Percentiles rank a stretch among this genome's conserved stretches.
Evolutionary conservation across 75 land plant genomes (phyloP).

Genomic region (Azolla pinnata): DNA sequence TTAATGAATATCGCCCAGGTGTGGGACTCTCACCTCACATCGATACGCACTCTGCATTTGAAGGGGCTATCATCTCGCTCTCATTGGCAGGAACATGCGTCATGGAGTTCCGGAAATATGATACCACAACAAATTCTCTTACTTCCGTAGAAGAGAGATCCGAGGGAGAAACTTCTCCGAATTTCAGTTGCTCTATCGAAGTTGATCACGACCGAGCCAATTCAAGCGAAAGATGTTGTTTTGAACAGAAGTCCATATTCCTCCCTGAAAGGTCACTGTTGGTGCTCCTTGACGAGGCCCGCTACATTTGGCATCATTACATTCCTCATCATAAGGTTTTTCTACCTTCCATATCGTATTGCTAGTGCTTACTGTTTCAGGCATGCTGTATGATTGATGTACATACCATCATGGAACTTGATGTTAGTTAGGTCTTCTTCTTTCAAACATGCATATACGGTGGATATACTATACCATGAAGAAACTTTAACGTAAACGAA

Average conservation of each 20-base stretch:
- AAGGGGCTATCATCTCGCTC: conserved; percentile 75
- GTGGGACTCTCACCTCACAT: conserved; percentile 97
- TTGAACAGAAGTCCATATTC: conserved; percentile 50
- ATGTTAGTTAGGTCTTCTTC: too few species aligned
- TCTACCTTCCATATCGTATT: neutral
- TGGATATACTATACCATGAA: too few species aligned
- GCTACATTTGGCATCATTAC: conserved; percentile 99
- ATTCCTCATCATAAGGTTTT: conserved; percentile 99
- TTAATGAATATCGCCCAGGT: conserved; percentile 95
- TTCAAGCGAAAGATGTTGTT: neutral
- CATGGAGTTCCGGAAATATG: conserved; percentile 91
- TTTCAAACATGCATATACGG: too few species aligned
- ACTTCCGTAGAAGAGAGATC: too few species aligned
- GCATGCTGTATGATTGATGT: too few species aligned
- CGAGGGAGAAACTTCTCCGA: too few species aligned
- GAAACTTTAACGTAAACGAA: too few species aligned
- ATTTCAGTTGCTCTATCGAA: too few species aligned
- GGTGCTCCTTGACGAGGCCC: conserved; percentile 76
- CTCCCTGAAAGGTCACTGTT: conserved; percentile 95
- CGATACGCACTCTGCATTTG: conserved; percentile 98
- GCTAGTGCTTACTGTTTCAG: conserved; percentile 2
- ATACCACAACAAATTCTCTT: conserved; percentile 10
- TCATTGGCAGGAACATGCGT: conserved; percentile 88
- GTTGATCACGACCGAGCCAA: too few species aligned
- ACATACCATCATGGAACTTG: too few species aligned